Base-by-base conservation (phyloP, 768 basidiomycete species). In the Flagelloscypha sp. region DNA sequence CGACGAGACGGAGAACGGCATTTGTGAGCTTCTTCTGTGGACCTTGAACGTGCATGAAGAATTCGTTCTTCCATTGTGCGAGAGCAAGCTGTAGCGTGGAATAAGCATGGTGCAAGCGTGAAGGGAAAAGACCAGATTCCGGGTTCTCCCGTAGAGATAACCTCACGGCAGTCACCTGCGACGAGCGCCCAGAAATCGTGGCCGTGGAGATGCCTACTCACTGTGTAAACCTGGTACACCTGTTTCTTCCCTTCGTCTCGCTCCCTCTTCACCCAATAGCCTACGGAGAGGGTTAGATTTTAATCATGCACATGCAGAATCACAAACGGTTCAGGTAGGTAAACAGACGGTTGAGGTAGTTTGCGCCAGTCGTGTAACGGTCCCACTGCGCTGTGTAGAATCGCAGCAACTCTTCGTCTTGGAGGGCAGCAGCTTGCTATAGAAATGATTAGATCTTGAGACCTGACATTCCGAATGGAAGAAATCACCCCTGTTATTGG, bases 251-350 rank as follows among this genome's bases (percentile, higher is more conserved):
- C 84, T 49, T 85, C 84, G 48, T 85, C 84, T 50, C 82, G 76
- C 47, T 85, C 82, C 35, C 82, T 67, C 61, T 84, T 85, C 30
- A 85, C 83, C 84, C 84, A 85, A 54, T 85, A 79, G n/a, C n/a
- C n/a, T n/a, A n/a, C n/a, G n/a, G n/a, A n/a, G n/a, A n/a, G n/a
- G n/a, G n/a, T n/a, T n/a, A n/a, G n/a, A n/a, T n/a, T n/a, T n/a
- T n/a, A n/a, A n/a, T n/a, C n/a, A n/a, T n/a, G n/a, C n/a, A n/a
- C n/a, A n/a, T n/a, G n/a, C n/a, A n/a, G n/a, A n/a, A n/a, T n/a
- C n/a, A n/a, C n/a, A n/a, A n/a, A 11, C 83, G 76, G 54, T 85
- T 85, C 36, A 85, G 65, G 55, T 84, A 85, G n/a, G 78, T 79
- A 59, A 85, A 85, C 37, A 85, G 54, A 40, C 83, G 73, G 51